phyloP scores from a whole-genome alignment of 805 yeast genomes.

The Blastobotrys terrestris region DNA sequence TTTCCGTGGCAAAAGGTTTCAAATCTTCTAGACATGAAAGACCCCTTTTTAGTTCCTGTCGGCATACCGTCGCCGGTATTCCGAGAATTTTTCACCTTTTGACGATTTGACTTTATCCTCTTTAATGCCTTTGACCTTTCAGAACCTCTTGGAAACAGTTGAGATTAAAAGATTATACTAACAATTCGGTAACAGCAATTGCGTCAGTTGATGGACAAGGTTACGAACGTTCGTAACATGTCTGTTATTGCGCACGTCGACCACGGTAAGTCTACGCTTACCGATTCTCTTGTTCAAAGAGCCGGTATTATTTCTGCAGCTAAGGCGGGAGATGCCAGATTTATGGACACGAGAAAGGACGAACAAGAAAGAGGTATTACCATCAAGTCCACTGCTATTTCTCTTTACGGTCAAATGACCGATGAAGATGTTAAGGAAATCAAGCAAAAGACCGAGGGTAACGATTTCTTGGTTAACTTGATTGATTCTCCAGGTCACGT shows the following conservation, averaged over 20 bases:
- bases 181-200: conserved; percentile 55
- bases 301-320: conserved; percentile 99
- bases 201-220: conserved; percentile 99
- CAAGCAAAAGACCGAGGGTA: conserved; percentile 87
- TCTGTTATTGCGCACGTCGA: conserved; percentile 99
- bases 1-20: no score
- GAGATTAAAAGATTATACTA: no score
- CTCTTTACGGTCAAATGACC: conserved; percentile 81
- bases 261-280: conserved; percentile 99
- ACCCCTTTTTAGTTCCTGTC: no score
- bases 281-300: conserved; percentile 97
- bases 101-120: no score
- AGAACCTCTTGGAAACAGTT: not conserved
- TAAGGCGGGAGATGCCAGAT: conserved; percentile 99
- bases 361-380: conserved; percentile 99
- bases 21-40: no score
- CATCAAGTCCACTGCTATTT: conserved; percentile 97
- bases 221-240: conserved; percentile 99
- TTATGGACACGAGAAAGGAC: conserved; percentile 99
- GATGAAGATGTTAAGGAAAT: conserved; percentile 84
- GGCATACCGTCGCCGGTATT: no score
- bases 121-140: not conserved
- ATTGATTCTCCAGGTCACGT: conserved; percentile 99
- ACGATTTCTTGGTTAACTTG: conserved; percentile 93
- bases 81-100: no score